These are phyloP conservation scores for Fusarium nygamai DNA, from an alignment of 2,329 filamentous ascomycete genomes.

Conservation along the genomic window DNA sequence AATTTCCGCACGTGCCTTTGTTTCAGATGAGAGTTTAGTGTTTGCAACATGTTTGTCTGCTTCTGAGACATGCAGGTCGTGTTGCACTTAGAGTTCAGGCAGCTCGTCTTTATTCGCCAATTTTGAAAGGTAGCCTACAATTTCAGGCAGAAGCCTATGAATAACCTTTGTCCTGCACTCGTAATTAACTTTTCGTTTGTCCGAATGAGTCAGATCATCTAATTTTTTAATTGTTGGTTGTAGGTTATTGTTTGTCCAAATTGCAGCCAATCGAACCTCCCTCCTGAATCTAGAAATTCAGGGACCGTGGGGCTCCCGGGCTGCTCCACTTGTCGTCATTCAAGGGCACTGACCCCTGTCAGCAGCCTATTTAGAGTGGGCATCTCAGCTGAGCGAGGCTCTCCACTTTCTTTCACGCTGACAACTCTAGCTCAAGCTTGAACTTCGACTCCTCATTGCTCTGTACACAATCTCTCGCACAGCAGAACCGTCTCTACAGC, in stretches of 20 bases:
- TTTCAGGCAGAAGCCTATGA: background rate
- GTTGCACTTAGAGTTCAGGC: background rate
- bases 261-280: background rate
- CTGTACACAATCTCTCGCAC: background rate
- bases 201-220: background rate
- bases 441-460: background rate
- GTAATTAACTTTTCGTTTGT: background rate
- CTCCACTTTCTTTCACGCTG: conserved; percentile 18
- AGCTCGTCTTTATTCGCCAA: background rate
- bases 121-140: background rate
- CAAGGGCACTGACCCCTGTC: conserved; percentile 1
- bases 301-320: conserved; percentile 13
- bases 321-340: conserved; percentile 30
- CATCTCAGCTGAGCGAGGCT: conserved; percentile 3
- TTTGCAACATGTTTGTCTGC: background rate
- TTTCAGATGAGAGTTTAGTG: background rate
- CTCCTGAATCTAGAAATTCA: conserved; percentile 5
- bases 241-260: background rate
- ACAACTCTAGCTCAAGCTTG: background rate
- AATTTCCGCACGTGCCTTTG: background rate
- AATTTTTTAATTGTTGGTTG: background rate
- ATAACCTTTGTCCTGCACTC: background rate
- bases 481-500: background rate
- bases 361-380: conserved; percentile 16
- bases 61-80: background rate